Evolutionary conservation across 768 basidiomycete species (phyloP).

Genomic region (Tricholoma saponaceum): DNA sequence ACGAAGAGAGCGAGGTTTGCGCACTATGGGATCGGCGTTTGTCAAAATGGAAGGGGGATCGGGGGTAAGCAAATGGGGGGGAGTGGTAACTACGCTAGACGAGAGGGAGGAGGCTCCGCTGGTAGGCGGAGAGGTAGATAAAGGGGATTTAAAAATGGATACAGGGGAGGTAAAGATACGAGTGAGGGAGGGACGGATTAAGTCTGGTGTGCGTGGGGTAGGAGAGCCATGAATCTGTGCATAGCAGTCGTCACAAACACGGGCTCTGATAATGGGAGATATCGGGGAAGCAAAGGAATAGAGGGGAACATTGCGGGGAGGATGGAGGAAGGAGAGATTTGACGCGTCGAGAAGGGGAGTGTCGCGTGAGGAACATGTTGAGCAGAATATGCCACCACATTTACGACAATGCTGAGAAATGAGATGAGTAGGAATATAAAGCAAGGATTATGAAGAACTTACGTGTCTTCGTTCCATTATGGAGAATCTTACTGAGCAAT

Average conservation of each 20-base stretch:
- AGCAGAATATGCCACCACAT: conserved; percentile 77
- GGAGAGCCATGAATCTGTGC: conserved; percentile 65
- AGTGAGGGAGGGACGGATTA: conserved; percentile 28
- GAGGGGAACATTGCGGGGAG: conserved; percentile 66
- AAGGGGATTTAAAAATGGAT: conserved; percentile 32
- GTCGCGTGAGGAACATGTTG: conserved; percentile 50
- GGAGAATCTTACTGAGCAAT: conserved; percentile 61
- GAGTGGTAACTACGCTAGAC: conserved; percentile 14
- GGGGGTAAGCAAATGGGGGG: conserved; percentile 15
- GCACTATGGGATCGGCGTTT: conserved; percentile 21
- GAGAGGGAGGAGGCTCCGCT: conserved; percentile 31
- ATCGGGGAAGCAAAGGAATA: conserved; percentile 50
- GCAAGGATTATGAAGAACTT: conserved; percentile 25
- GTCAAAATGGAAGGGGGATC: conserved; percentile 18
- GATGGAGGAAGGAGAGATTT: conserved; percentile 63
- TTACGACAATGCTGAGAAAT: conserved; percentile 70
- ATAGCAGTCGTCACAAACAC: conserved; percentile 77
- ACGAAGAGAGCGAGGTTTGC: conserved; percentile 27
- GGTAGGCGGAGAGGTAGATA: conserved; percentile 27
- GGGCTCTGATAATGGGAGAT: conserved; percentile 52
- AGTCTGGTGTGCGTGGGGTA: conserved; percentile 38
- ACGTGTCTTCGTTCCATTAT: conserved; percentile 75
- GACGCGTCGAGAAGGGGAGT: conserved; percentile 74
- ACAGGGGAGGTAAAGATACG: conserved; percentile 37
- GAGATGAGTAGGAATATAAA: conserved; percentile 14